Base-by-base conservation (phyloP, 2,329 filamentous ascomycete genomes). In the Trichoderma sp. region DNA sequence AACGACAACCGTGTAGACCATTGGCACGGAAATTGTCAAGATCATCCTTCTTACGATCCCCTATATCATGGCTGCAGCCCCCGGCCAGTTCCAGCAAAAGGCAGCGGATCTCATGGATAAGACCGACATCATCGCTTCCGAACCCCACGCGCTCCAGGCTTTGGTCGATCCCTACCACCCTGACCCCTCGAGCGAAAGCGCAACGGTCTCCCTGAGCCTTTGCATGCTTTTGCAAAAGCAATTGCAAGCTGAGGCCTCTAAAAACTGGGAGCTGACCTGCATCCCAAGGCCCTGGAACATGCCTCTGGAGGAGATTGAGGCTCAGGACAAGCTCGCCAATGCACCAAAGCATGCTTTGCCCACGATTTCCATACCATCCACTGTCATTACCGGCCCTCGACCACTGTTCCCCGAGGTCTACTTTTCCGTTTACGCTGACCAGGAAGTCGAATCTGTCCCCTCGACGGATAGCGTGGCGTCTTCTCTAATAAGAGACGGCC, bases 1-100 rank as follows among this genome's bases (percentile, higher is more conserved):
- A 61, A 47, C 66, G 39, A 72, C 76, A 15, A 17, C 23, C 6
- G 32, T 68, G 23, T 43, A 90, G 88, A 91, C 88, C 0, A 88
- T 91, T 74, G 89, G 89, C 63, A 91, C 97, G 55, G 96, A 98
- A 83, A 88, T 99, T 39, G 94, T 98, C 80, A 98, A 98, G 83
- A 95, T 98, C 76, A 98, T 99, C 75, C 89, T 98, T 58, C 89
- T 98, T 63, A 97, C 95, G 0, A 92, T 99, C 72, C 95, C 96
- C 0, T 99, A 98, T 80, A 86, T 94, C 69, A 91, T 97, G 87
- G 89, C 91, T 11, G 90, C 93, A 3, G 88, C 91, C 0, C 91
- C 92, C 4, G 85, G 87, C 4, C 89, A 90, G 64, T 91, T 92
- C 78, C 89, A 91, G 76, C 87, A 92, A 74, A 92, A 92, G 78